Conservation (phyloP, 2,329 filamentous ascomycete genomes). For the Lomentospora prolificans region DNA sequence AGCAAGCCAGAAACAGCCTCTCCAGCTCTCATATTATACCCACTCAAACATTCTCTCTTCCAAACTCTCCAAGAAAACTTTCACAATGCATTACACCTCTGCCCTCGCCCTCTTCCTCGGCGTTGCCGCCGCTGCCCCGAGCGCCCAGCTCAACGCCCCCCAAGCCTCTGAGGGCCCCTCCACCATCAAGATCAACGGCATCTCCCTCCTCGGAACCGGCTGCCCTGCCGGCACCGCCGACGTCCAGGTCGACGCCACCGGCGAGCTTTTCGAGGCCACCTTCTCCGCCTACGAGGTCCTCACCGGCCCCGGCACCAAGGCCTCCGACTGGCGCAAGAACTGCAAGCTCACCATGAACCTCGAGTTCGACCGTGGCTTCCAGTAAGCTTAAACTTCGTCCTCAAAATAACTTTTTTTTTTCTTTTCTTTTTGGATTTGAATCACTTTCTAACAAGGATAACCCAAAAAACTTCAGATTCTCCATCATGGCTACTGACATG, state of each 20-base stretch:
- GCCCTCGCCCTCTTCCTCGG: constrained; percentile 10
- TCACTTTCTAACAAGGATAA: background rate
- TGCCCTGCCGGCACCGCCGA: constrained; percentile 16
- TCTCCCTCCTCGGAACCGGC: constrained; percentile 17
- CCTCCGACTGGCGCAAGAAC: constrained; percentile 18
- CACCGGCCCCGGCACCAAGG: constrained; percentile 15
- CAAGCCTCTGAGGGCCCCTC: constrained; percentile 32
- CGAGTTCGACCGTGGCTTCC: constrained; percentile 17
- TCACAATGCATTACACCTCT: background rate
- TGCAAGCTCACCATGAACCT: constrained; percentile 19
- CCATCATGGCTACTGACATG: constrained; percentile 17
- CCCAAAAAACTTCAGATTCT: constrained; percentile 13
- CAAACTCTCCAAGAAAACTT: background rate
- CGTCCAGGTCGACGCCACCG: constrained; percentile 16
- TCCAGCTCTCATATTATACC: background rate
- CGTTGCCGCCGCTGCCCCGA: constrained; percentile 15
- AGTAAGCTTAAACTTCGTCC: constrained; percentile 11
- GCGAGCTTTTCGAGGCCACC: constrained; percentile 17
- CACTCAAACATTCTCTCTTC: background rate
- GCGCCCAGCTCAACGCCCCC: constrained; percentile 34
- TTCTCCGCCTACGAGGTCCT: constrained; percentile 17
- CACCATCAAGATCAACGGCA: constrained; percentile 17
- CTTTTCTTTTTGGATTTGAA: background rate
- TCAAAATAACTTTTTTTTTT: background rate
- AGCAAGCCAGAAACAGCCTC: background rate